Percentiles rank a stretch among this genome's conserved stretches.
Evolutionary conservation across 495 filamentous ascomycete genomes (phyloP).

Genomic region (Cudoniella acicularis): DNA sequence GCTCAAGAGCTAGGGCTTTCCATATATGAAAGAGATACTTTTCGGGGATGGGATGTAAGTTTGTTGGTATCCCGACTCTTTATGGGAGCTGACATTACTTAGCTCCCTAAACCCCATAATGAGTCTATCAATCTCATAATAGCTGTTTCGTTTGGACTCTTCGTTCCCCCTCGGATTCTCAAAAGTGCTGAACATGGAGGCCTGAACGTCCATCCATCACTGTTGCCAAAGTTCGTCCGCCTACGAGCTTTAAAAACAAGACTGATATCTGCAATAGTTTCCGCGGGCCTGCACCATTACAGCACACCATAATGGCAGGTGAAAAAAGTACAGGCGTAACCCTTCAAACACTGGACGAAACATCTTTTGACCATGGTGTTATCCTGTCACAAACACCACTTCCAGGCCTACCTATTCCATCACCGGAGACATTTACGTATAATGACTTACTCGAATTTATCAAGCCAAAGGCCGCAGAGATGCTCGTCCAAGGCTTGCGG

Average conservation of each 20-base stretch:
- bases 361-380: conserved; percentile 70
- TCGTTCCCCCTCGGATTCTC: conserved; percentile 77
- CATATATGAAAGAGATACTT: conserved; percentile 73
- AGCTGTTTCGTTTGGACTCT: conserved; percentile 92
- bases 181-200: conserved; percentile 71
- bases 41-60: conserved; percentile 73
- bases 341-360: conserved; percentile 77
- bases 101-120: conserved; percentile 54
- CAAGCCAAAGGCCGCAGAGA: conserved; percentile 48
- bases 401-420: conserved; percentile 48
- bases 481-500: conserved; percentile 59
- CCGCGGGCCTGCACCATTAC: conserved; percentile 58
- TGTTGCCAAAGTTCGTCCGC: conserved; percentile 72
- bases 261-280: conserved; percentile 46
- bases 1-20: conserved; percentile 60
- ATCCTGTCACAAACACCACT: conserved; percentile 57
- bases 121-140: conserved; percentile 74
- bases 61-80: not conserved
- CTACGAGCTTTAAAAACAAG: not conserved
- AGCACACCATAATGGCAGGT: conserved; percentile 56
- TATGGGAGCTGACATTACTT: not conserved
- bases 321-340: conserved; percentile 56
- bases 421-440: conserved; percentile 22
- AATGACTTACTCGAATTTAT: conserved; percentile 36
- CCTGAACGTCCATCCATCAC: conserved; percentile 90